phyloP scores from a whole-genome alignment of 225 moss, liverwort and hornwort species.

The Lunularia cruciata region DNA sequence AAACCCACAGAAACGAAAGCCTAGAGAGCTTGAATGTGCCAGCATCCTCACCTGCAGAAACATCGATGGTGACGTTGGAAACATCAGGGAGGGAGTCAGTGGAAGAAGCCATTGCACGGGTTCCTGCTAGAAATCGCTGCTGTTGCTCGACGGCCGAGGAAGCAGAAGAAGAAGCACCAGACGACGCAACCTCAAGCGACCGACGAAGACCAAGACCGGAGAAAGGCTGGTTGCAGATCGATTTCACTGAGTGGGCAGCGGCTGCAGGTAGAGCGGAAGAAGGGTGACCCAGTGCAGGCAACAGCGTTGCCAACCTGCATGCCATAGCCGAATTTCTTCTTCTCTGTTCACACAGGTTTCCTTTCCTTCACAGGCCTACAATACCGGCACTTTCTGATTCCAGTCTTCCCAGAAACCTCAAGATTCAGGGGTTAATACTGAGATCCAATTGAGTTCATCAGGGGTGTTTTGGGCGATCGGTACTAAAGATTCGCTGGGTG shows the following conservation, averaged over 20 bases:
- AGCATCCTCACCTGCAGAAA: constrained; percentile 3
- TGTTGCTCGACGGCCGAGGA: neutral
- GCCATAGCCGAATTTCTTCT: constrained; percentile 12
- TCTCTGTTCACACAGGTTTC: neutral
- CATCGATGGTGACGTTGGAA: constrained; percentile 29
- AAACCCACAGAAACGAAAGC: neutral
- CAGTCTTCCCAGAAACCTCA: neutral
- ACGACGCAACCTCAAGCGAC: neutral
- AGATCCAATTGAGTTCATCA: too few relatives aligned
- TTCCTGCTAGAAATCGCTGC: neutral
- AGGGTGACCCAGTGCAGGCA: constrained; percentile 6
- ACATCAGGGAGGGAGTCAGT: constrained; percentile 19
- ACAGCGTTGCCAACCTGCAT: constrained; percentile 19
- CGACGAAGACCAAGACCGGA: neutral
- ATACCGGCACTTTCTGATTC: neutral
- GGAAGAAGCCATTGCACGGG: constrained; percentile 33
- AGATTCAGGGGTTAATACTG: constrained; percentile 8
- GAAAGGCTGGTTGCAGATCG: neutral
- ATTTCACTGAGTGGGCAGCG: neutral
- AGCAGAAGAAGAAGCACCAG: neutral
- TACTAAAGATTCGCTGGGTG: neutral
- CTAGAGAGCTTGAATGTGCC: neutral
- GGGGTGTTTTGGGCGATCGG: neutral
- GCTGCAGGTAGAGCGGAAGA: neutral
- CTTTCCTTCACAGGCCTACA: neutral